Conservation (phyloP, 805 yeast genomes). For the Nakazawaea ishiwadae region DNA sequence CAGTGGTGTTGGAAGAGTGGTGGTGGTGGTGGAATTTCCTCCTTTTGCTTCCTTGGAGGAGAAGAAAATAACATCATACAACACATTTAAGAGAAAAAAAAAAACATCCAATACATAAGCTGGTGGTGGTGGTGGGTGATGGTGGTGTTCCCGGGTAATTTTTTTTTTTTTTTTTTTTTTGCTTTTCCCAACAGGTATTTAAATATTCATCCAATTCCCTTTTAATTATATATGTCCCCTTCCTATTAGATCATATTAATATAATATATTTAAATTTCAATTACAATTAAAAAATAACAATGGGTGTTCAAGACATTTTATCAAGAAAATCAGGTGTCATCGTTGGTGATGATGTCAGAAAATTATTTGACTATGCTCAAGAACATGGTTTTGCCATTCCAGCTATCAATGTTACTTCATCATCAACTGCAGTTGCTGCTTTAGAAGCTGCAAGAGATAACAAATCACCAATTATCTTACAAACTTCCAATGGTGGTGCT, state of each 20-base stretch:
- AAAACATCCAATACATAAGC: no score
- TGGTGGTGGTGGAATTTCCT: no score
- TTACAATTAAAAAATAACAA: slow-evolving; percentile 20
- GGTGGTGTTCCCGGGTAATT: no score
- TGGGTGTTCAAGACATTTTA: slow-evolving; percentile 73
- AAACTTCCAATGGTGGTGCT: slow-evolving; percentile 98
- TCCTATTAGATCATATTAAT: neutral
- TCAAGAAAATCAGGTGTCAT: slow-evolving; percentile 95
- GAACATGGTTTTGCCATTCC: slow-evolving; percentile 94
- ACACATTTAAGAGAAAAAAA: no score
- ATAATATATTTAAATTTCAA: neutral
- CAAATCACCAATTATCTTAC: slow-evolving; percentile 92
- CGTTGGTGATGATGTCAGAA: slow-evolving; percentile 94
- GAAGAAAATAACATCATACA: no score
- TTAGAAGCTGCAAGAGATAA: slow-evolving; percentile 95
- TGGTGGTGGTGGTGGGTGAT: no score
- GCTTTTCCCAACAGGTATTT: neutral
- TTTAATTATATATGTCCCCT: neutral
- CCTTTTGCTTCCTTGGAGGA: no score
- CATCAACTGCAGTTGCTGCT: slow-evolving; percentile 95
- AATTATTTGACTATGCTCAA: slow-evolving; percentile 88
- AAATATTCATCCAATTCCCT: neutral
- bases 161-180: no score
- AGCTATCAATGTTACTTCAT: slow-evolving; percentile 96
- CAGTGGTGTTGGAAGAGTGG: no score